Base-by-base conservation (phyloP, 2,329 filamentous ascomycete genomes). In the Aspergillus ochraceoroseus region DNA sequence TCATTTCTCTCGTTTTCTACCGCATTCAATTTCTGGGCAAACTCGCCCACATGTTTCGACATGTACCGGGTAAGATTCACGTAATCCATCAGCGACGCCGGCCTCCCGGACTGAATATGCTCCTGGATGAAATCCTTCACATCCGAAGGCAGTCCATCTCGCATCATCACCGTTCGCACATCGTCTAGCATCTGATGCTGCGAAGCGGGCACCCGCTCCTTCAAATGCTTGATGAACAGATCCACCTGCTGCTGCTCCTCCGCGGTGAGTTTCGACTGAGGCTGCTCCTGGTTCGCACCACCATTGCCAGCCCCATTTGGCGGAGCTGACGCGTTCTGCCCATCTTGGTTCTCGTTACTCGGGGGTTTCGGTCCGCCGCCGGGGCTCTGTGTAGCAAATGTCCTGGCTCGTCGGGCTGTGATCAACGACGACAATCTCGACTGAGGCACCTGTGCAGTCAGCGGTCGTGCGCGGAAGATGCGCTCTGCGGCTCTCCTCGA, bases 61-160 rank as follows among this genome's bases (percentile, higher is more conserved):
- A 76, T 71, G 46, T 82, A 65, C 19, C 73, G 69, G 53, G 77
- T 71, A 39, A 82, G 63, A 59, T 80, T 80, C 27, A 83, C 76
- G 12, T 79, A 77, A 7, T 73, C 74, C 53, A 74, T 73, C 44
- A 78, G 56, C 25, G 73, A 71, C 20, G 75, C 56, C 40, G 64
- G 62, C 49, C 70, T 65, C 20, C 70, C 69, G 20, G 52, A 47
- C 17, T 70, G 73, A 61, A 60, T 67, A 55, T 70, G 66, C 49
- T 73, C 72, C 35, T 79, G 71, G 62, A 82, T 75, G 37, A 83
- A 73, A 49, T 82, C 74, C 39, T 76, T 74, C 12, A 87, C 66
- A 57, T 87, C 85, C 14, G 67, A 55, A 1, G 87, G 85, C 11
- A 87, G 77, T 7, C 87, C 87, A 28, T 80, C 73, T 45, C 73